phyloP scores from a whole-genome alignment of 129 eudicot species.

The Pseudognaphalium luteoalbum region DNA sequence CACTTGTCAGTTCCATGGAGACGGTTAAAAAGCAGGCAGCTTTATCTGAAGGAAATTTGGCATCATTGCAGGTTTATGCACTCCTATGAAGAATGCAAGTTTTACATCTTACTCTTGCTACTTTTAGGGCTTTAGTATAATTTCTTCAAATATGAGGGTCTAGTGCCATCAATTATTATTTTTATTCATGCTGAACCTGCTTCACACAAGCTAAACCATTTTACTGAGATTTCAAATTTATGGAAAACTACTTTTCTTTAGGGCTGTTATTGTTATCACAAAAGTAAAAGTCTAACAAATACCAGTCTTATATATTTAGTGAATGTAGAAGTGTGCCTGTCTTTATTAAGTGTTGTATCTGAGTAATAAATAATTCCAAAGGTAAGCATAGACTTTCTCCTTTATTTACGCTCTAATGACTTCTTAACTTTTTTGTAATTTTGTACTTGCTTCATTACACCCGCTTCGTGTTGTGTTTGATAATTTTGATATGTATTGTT shows the following conservation, averaged over 20 bases:
- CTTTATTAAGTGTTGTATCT: not conserved
- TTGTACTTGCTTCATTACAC: constrained; percentile 7
- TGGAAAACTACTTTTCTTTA: constrained; percentile 1
- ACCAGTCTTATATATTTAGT: constrained; percentile 9
- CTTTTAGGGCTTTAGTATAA: constrained; percentile 23
- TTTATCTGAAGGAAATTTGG: constrained; percentile 88
- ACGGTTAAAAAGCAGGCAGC: constrained; percentile 88
- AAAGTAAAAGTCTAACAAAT: constrained; percentile 2
- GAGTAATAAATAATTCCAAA: not conserved
- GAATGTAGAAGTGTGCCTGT: constrained; percentile 13
- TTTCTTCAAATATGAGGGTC: constrained; percentile 6
- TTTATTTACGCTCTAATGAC: constrained; percentile 1
- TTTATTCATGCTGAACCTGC: constrained; percentile 14
- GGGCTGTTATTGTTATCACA: not conserved
- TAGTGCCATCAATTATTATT: constrained; percentile 15
- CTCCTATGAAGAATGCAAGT: constrained; percentile 35
- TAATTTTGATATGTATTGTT: constrained; percentile 8
- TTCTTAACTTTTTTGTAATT: constrained; percentile 8
- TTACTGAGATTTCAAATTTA: not conserved
- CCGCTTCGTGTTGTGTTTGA: constrained; percentile 16
- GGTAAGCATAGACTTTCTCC: not conserved
- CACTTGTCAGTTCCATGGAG: constrained; percentile 84
- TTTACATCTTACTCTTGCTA: constrained; percentile 37
- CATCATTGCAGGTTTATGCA: constrained; percentile 82
- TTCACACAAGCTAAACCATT: constrained; percentile 6